A percentile compares a stretch with the other conserved stretches of the same genome.
These are phyloP conservation scores for Pichia sp. DNA, from an alignment of 1,139 yeast species.

Conservation along the genomic window DNA sequence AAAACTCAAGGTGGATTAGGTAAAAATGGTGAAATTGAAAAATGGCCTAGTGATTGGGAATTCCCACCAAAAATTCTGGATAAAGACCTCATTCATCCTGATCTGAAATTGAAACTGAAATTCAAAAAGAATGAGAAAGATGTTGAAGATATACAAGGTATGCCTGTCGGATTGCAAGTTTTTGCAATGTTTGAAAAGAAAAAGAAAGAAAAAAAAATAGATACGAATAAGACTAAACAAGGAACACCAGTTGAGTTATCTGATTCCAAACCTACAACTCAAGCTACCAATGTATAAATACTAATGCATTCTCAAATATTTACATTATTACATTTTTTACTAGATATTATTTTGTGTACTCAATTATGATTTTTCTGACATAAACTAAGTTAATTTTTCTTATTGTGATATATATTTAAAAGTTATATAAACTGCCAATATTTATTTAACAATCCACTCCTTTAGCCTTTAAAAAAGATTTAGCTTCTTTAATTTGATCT, in stretches of 20 bases:
- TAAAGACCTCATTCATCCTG: constrained; percentile 35
- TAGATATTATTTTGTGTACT: too few species aligned
- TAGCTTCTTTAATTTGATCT: constrained; percentile 62
- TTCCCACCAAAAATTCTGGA: constrained; percentile 51
- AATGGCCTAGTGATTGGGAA: constrained; percentile 80
- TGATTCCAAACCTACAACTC: too few species aligned
- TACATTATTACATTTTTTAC: too few species aligned
- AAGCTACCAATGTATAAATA: too few species aligned
- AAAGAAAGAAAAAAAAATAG: constrained; percentile 37
- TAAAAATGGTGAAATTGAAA: constrained; percentile 28
- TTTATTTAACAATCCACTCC: constrained; percentile 42
- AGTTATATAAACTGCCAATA: too few species aligned
- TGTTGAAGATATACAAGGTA: constrained; percentile 39
- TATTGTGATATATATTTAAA: too few species aligned
- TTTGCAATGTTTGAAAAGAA: constrained; percentile 79
- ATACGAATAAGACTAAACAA: too few species aligned
- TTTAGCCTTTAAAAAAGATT: constrained; percentile 48
- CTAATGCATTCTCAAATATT: too few species aligned
- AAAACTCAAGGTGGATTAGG: too few species aligned
- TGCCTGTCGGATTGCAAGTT: constrained; percentile 71
- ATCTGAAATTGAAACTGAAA: constrained; percentile 16
- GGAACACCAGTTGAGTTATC: too few species aligned
- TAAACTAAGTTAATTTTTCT: too few species aligned
- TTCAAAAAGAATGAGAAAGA: constrained; percentile 34
- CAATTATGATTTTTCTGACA: too few species aligned